Percentiles rank a stretch among this genome's conserved stretches.
phyloP scores from a whole-genome alignment of 2,329 filamentous ascomycete genomes.

The Fusarium floridanum region DNA sequence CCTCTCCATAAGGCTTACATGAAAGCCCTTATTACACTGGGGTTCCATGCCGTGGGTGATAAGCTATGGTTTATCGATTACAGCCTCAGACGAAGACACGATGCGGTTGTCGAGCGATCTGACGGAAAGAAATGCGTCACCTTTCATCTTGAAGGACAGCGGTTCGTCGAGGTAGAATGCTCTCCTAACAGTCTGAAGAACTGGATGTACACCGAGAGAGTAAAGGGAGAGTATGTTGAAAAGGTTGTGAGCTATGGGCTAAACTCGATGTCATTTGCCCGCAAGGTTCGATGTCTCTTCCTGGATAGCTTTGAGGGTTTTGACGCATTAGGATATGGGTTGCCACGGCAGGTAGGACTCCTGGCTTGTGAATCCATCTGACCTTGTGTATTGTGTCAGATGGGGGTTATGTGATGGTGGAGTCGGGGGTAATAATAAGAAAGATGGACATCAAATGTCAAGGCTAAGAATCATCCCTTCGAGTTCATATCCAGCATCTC shows the following conservation, averaged over 20 bases:
- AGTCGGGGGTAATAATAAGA: not conserved
- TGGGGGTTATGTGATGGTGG: not conserved
- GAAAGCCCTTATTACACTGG: not conserved
- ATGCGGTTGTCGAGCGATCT: not conserved
- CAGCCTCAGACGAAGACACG: not conserved
- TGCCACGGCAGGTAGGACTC: not conserved
- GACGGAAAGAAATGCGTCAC: not conserved
- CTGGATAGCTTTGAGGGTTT: not conserved
- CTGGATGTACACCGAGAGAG: not conserved
- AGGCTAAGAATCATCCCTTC: not conserved
- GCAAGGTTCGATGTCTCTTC: not conserved
- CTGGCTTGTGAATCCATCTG: not conserved
- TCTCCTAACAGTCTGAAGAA: not conserved
- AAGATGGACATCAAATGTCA: not conserved
- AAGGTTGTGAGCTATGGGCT: not conserved
- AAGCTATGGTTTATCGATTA: not conserved
- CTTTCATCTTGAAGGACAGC: not conserved
- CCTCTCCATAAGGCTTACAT: not conserved
- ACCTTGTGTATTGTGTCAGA: not conserved
- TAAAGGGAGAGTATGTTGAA: not conserved
- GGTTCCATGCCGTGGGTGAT: not conserved
- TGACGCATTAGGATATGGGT: not conserved
- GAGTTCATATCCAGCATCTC: not conserved
- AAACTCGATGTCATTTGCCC: not conserved
- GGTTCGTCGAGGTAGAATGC: not conserved